Conservation (phyloP, 2,329 filamentous ascomycete species). For the Fusarium sp. region DNA sequence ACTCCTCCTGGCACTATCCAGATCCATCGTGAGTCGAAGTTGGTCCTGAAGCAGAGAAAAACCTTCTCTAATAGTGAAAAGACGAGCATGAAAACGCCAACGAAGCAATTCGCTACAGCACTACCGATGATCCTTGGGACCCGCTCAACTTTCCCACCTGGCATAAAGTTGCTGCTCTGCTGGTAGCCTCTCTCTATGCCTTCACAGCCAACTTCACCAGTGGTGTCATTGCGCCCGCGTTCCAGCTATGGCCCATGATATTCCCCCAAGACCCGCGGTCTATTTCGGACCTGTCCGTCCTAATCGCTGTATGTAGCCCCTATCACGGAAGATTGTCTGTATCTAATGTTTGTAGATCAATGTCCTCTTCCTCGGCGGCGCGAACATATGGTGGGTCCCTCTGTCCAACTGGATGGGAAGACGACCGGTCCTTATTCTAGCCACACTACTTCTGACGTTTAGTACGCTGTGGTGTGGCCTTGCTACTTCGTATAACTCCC, state of each 20-base stretch:
- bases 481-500: slow-evolving; percentile 38
- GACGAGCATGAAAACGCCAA: slow-evolving; percentile 17
- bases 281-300: slow-evolving; percentile 45
- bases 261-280: slow-evolving; percentile 48
- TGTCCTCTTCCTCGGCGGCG: slow-evolving; percentile 51
- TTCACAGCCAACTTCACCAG: slow-evolving; percentile 53
- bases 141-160: slow-evolving; percentile 53
- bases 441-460: slow-evolving; percentile 47
- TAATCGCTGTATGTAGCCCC: slow-evolving; percentile 48
- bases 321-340: accelerated
- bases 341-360: slow-evolving; percentile 44
- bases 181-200: slow-evolving; percentile 49
- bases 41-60: accelerated
- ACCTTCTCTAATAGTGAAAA: neutral
- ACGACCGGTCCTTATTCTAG: slow-evolving; percentile 49
- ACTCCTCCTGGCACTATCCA: slow-evolving; percentile 28
- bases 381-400: slow-evolving; percentile 55
- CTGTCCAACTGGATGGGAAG: slow-evolving; percentile 54
- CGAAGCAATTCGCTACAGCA: neutral
- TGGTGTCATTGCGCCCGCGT: slow-evolving; percentile 50
- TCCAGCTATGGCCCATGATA: slow-evolving; percentile 49
- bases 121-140: slow-evolving; percentile 50
- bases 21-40: slow-evolving; percentile 12
- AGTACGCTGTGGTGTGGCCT: slow-evolving; percentile 49
- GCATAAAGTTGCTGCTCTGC: slow-evolving; percentile 50